Evolutionary conservation across 139 green algal species (phyloP).

Genomic region (Asterochloris sp.): DNA sequence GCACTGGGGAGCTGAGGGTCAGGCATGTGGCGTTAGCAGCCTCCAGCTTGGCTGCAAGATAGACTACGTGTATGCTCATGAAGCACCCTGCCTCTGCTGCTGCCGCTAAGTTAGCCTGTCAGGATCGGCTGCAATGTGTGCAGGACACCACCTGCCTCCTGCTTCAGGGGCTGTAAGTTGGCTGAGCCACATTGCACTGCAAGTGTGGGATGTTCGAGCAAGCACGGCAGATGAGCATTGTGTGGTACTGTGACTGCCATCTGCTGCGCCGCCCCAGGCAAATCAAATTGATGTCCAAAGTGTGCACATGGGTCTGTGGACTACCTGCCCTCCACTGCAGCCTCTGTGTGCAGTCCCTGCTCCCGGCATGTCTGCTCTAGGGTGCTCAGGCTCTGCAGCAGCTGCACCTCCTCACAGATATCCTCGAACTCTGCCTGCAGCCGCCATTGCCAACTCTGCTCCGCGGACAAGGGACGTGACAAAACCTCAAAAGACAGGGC

Average conservation of each 20-base stretch:
- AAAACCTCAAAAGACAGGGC: background rate
- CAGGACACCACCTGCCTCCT: too few relatives aligned
- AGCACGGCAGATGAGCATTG: background rate
- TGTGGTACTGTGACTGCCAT: background rate
- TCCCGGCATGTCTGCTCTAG: constrained; percentile 19
- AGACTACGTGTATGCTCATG: too few relatives aligned
- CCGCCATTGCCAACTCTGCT: background rate
- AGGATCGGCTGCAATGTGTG: too few relatives aligned
- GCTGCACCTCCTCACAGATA: constrained; percentile 23
- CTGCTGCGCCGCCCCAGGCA: too few relatives aligned
- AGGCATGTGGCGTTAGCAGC: too few relatives aligned
- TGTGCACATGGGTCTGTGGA: background rate
- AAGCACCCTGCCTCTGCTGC: too few relatives aligned
- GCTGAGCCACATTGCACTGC: background rate
- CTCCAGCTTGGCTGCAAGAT: too few relatives aligned
- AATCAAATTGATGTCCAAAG: background rate
- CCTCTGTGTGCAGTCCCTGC: constrained; percentile 6
- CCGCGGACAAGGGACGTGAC: background rate
- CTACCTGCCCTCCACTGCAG: too few relatives aligned
- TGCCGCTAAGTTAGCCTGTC: too few relatives aligned
- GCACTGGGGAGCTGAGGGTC: too few relatives aligned
- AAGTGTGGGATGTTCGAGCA: background rate
- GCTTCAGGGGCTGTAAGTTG: too few relatives aligned
- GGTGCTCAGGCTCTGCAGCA: constrained; percentile 8
- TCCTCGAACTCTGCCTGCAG: constrained; percentile 23